Percentiles rank a stretch among this genome's conserved stretches.
Conservation (phyloP, 2,329 filamentous ascomycete species). For the Gyromitra esculenta region DNA sequence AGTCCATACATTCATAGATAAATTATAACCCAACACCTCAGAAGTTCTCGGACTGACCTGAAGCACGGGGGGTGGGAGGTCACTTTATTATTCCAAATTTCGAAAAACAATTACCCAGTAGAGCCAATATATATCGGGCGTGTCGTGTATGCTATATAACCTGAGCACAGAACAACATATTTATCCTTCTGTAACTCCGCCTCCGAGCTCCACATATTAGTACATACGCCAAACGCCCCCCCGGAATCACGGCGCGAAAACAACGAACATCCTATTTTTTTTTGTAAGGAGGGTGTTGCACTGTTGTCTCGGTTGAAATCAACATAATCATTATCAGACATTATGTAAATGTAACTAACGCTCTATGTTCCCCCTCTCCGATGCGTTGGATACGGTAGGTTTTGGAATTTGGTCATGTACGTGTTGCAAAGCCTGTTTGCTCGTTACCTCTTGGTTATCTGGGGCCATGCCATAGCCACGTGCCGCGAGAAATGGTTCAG, state of each 20-base stretch:
- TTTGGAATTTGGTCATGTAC: conserved; percentile 46
- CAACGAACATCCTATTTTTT: conserved; percentile 2
- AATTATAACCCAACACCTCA: neutral
- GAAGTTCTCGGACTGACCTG: conserved; percentile 25
- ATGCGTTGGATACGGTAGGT: conserved; percentile 48
- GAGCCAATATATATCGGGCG: conserved; percentile 45
- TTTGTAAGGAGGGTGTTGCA: conserved; percentile 37
- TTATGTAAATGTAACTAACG: conserved; percentile 51
- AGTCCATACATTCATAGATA: conserved; percentile 23
- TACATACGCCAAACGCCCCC: conserved; percentile 21
- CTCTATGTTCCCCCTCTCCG: conserved; percentile 36
- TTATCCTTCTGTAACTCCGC: conserved; percentile 42
- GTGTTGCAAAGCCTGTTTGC: conserved; percentile 45
- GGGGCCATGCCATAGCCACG: conserved; percentile 37
- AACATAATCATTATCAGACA: conserved; percentile 45
- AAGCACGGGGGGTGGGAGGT: conserved; percentile 17
- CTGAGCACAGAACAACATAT: conserved; percentile 19
- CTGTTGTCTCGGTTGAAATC: conserved; percentile 47
- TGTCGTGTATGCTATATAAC: conserved; percentile 34
- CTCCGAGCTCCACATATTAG: conserved; percentile 23
- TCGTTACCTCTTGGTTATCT: conserved; percentile 37
- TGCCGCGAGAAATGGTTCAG: conserved; percentile 35
- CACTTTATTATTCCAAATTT: conserved; percentile 36
- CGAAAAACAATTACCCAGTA: conserved; percentile 40
- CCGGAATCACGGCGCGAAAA: conserved; percentile 46